phyloP scores from a whole-genome alignment of 83 land plant genomes.

The Picea abies region DNA sequence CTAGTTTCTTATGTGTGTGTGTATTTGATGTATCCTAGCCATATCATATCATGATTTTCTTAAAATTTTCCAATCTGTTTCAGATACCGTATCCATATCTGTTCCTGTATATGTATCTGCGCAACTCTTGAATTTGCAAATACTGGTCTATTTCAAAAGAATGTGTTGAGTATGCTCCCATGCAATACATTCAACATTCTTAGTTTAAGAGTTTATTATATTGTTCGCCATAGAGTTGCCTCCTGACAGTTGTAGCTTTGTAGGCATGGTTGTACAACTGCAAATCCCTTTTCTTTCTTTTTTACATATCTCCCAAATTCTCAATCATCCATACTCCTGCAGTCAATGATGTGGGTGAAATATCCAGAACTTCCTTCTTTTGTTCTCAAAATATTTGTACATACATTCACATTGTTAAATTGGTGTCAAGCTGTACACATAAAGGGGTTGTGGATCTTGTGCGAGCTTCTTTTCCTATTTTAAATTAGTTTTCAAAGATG shows the following conservation, averaged over 20 bases:
- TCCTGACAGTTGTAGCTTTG: neutral
- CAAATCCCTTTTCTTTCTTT: neutral
- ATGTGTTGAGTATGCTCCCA: neutral
- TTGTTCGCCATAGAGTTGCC: neutral
- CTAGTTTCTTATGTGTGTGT: too few relatives aligned
- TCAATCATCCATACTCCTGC: neutral
- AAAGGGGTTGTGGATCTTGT: neutral
- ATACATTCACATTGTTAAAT: neutral
- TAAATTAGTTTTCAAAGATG: neutral
- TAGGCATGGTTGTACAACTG: neutral
- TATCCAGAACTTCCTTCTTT: neutral
- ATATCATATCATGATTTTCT: too few relatives aligned
- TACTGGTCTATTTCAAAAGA: neutral
- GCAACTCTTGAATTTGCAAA: neutral
- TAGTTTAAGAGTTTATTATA: neutral
- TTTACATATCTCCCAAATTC: neutral
- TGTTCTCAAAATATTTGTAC: neutral
- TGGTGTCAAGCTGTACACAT: neutral
- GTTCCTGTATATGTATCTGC: too few relatives aligned
- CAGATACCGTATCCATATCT: too few relatives aligned
- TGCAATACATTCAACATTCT: neutral
- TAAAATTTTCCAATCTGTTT: too few relatives aligned
- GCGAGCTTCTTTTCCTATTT: neutral
- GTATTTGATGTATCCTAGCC: too few relatives aligned
- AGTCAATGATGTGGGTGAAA: neutral